Conservation (phyloP, 208 protist species). For the Leishmania tarentolae region DNA sequence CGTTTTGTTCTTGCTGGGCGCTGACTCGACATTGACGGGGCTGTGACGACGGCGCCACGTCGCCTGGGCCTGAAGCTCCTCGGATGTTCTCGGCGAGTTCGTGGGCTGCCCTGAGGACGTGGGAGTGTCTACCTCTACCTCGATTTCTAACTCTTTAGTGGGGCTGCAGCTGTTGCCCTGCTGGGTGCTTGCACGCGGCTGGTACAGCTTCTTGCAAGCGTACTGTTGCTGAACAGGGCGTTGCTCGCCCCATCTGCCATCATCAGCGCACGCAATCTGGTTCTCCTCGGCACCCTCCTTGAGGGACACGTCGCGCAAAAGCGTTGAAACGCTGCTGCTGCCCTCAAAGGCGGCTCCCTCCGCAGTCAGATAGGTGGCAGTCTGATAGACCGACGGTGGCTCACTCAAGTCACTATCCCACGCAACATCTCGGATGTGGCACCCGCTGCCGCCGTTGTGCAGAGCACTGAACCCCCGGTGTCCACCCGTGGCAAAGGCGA, state of each 20-base stretch:
- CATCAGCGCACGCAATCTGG: not conserved
- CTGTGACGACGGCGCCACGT: conserved; percentile 12
- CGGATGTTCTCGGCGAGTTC: conserved; percentile 2
- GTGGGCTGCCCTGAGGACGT: conserved; percentile 6
- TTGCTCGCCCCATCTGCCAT: not conserved
- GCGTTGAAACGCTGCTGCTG: not conserved
- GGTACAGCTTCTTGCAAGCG: not conserved
- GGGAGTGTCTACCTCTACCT: conserved; percentile 11
- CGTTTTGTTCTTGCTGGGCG: not conserved
- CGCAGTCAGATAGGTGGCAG: conserved; percentile 14
- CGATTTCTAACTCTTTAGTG: conserved; percentile 1
- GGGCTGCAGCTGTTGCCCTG: not conserved
- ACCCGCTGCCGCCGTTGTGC: conserved; percentile 1
- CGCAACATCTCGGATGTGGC: not conserved
- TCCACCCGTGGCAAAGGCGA: not conserved
- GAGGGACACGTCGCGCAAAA: not conserved
- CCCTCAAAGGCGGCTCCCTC: not conserved
- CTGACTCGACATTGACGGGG: conserved; percentile 2
- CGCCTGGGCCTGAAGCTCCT: conserved; percentile 8
- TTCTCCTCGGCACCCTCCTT: not conserved
- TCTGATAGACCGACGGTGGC: conserved; percentile 21
- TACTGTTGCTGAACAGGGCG: not conserved
- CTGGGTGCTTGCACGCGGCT: not conserved
- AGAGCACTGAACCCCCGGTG: not conserved
- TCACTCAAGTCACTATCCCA: not conserved